These are phyloP conservation scores for Globisporangium acanthophoron DNA, from an alignment of 352 stramenopile genomes.

Conservation along the genomic window DNA sequence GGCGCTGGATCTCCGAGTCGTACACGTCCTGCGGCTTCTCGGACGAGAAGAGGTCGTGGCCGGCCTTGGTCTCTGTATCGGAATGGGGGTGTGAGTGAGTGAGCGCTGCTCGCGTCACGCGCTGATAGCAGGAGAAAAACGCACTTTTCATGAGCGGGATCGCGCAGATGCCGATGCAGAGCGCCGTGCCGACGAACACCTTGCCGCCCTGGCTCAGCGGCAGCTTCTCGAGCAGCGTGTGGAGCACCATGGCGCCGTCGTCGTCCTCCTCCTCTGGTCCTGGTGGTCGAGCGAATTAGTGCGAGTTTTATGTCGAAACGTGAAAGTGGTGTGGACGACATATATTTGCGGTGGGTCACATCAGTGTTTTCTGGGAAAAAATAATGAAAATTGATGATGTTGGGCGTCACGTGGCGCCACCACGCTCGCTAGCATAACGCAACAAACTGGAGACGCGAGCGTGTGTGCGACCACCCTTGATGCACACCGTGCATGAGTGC, in stretches of 20 bases:
- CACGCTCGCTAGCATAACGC: too few relatives aligned
- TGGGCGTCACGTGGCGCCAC: too few relatives aligned
- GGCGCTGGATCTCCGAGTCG: constrained; percentile 59
- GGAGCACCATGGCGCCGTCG: constrained; percentile 29
- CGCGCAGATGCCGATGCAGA: constrained; percentile 67
- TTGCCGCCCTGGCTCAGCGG: constrained; percentile 65
- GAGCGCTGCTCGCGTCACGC: too few relatives aligned
- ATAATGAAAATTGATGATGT: too few relatives aligned
- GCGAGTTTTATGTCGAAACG: not conserved
- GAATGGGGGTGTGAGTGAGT: not conserved
- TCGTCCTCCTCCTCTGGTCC: not conserved
- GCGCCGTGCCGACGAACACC: constrained; percentile 58
- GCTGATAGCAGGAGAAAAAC: constrained; percentile 2
- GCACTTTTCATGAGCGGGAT: constrained; percentile 63
- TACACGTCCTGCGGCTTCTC: constrained; percentile 78
- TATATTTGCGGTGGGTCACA: not conserved
- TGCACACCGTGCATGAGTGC: too few relatives aligned
- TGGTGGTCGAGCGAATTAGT: not conserved
- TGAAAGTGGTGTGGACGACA: too few relatives aligned
- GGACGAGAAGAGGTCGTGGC: constrained; percentile 82
- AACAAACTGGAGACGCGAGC: too few relatives aligned
- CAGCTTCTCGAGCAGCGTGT: constrained; percentile 59
- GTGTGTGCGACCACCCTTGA: too few relatives aligned
- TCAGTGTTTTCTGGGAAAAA: not conserved
- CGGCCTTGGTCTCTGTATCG: constrained; percentile 63